Evolutionary conservation across 2,329 filamentous ascomycete genomes (phyloP).

Genomic region (Geosmithia flava): DNA sequence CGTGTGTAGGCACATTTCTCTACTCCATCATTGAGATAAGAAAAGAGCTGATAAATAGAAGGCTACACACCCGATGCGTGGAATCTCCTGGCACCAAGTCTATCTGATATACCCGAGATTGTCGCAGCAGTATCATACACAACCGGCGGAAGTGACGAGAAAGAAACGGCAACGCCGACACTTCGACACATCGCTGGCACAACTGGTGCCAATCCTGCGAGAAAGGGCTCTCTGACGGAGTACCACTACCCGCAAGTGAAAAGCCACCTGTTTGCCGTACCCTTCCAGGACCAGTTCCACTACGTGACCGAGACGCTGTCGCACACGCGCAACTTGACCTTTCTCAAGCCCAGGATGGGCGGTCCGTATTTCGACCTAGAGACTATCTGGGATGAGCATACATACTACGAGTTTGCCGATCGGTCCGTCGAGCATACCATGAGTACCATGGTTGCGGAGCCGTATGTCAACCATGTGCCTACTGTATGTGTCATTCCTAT

Average conservation of each 20-base stretch:
- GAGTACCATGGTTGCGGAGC: slow-evolving; percentile 70
- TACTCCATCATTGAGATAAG: background rate
- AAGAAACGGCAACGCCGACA: slow-evolving; percentile 3
- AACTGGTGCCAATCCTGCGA: slow-evolving; percentile 1
- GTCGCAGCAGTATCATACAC: slow-evolving; percentile 10
- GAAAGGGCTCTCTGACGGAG: slow-evolving; percentile 1
- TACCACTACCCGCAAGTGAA: slow-evolving; percentile 27
- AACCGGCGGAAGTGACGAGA: slow-evolving; percentile 1
- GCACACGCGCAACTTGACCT: slow-evolving; percentile 52
- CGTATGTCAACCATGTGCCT: slow-evolving; percentile 68
- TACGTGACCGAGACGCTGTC: slow-evolving; percentile 66
- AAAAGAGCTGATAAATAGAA: background rate
- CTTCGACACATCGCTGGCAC: slow-evolving; percentile 8
- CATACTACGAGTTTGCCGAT: slow-evolving; percentile 53
- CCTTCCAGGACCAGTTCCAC: slow-evolving; percentile 45
- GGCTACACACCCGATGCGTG: slow-evolving; percentile 9
- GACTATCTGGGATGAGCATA: slow-evolving; percentile 66
- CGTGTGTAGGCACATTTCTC: slow-evolving; percentile 14
- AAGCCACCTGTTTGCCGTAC: slow-evolving; percentile 29
- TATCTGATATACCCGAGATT: slow-evolving; percentile 9
- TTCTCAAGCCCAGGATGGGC: slow-evolving; percentile 46
- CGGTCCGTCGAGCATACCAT: slow-evolving; percentile 59
- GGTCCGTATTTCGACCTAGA: slow-evolving; percentile 63
- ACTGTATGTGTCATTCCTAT: slow-evolving; percentile 32
- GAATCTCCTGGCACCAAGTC: slow-evolving; percentile 8